Evolutionary conservation across 352 stramenopile species (phyloP), one percentile per base, ranked within the genome.

Genomic region (Globisporangium paddicum): DNA sequence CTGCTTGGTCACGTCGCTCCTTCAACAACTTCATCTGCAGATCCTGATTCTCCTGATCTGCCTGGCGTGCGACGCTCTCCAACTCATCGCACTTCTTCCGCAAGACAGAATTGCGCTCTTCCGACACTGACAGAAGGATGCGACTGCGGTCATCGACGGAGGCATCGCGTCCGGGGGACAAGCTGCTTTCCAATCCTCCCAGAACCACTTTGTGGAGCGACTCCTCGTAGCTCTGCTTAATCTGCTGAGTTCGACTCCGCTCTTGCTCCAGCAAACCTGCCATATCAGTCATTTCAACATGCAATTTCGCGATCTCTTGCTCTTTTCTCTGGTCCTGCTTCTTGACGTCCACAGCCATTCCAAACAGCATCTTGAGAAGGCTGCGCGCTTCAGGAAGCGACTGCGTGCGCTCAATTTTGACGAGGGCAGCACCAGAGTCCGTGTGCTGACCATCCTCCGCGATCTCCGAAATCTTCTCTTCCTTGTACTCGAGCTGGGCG

Each of bases 381-480:
- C 81, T 92, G 14, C 84, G 78, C 34, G 84, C 82, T 60, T 95
- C 86, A 26, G 83, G 77, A 25, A 95, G 77, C 0, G 86, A 95
- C 58, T 93, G 79, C 14, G 86, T 90, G 38, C 64, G 90, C 38
- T 90, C 82, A 45, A 95, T 93, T 62, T 92, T 90, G 9, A 80
- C 77, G 26, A 90, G 62, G n/a, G 80, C 68, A 21, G 72, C 66
- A 14, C 72, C 70, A 26, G 48, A 66, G 44, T 90, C 82, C 8
- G 73, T 55, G 38, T 62, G 51, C 10, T 68, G 70, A 2, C 68
- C 74, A 60, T 83, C 75, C n/a, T 81, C 73, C 3, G 78, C 65
- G 34, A 93, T 91, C 42, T 93, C 84, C 1, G 82, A 92, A 18
- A 95, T 93, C 47, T 89, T 89, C 47, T 95, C 86, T 68, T 95